Evolutionary conservation across 2,329 filamentous ascomycete species (phyloP), one percentile per base, ranked within the genome.

Genomic region (Thielaviopsis euricoi): DNA sequence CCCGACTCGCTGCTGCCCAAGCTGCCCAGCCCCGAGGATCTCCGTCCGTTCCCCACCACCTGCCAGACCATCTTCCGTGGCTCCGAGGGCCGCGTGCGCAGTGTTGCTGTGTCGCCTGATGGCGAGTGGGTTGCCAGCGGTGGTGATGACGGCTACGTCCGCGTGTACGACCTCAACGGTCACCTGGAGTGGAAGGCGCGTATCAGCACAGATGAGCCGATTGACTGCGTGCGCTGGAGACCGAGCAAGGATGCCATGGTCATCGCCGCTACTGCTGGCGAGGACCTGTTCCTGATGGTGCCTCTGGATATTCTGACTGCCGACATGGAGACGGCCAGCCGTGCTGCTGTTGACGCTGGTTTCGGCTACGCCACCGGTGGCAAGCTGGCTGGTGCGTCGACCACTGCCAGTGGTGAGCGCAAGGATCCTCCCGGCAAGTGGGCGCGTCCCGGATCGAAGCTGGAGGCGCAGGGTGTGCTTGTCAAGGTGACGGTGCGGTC

Each of bases 21-120:
- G 69, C 77, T 98, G 7, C 93, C 94, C 7, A 87, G 86, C 60
- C 91, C 93, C 0, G 88, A 95, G 65, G 91, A 98, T 66, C 77
- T 98, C 59, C 89, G 89, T 66, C 93, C 93, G 1, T 98, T 97
- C 76, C 93, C 93, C 15, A 95, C 90, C 0, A 82, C 88, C 9
- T 91, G 87, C 64, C 86, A 90, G 51, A 88, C 89, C 6, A 79
- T 95, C 13, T 97, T 93, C 75, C 77, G 82, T 62, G 91, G 91
- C 12, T 93, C 98, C 66, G 82, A 89, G 62, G 91, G 91, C 17
- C 83, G 89, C 57, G 90, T 98, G 40, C 83, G 93, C 55, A 86
- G 85, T 54, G 79, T 95, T 15, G 79, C 87, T 7, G 82, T 97
- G 62, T 91, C 95, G 68, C 89, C 93, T 2, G 83, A 83, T 48